Conservation (phyloP, 768 basidiomycete species). For the Coprinopsis marcescibilis region DNA sequence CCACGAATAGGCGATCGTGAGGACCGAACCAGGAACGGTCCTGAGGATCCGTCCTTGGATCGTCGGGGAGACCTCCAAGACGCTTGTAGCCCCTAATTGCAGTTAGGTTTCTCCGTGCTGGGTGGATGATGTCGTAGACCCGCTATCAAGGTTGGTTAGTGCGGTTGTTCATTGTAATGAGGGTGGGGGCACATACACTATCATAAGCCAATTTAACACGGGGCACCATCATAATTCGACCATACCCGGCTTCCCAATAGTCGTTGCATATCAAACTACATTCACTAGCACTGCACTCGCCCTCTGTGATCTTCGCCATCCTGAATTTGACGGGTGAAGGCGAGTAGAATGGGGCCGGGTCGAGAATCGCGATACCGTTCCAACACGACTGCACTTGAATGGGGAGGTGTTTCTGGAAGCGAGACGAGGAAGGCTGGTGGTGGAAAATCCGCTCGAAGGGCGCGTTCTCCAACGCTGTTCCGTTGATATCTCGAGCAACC, state of each 20-base stretch:
- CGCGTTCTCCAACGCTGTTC: conserved; percentile 95
- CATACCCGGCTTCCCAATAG: conserved; percentile 95
- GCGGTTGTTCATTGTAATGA: background rate
- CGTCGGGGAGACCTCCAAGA: conserved; percentile 94
- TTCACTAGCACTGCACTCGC: conserved; percentile 93
- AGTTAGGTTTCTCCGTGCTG: conserved; percentile 83
- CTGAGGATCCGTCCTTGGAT: conserved; percentile 94
- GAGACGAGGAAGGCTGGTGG: conserved; percentile 62
- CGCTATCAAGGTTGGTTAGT: conserved; percentile 39
- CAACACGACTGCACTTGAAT: conserved; percentile 97
- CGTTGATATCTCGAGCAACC: conserved; percentile 98
- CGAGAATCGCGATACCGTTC: conserved; percentile 96
- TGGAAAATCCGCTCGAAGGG: conserved; percentile 95
- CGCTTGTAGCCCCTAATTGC: conserved; percentile 91
- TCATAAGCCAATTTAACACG: conserved; percentile 96
- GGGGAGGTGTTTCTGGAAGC: conserved; percentile 90
- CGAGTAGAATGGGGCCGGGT: conserved; percentile 92
- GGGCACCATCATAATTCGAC: conserved; percentile 96
- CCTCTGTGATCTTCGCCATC: conserved; percentile 85
- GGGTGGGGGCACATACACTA: conserved; percentile 41
- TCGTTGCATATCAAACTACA: conserved; percentile 98
- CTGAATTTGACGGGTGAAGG: conserved; percentile 91
- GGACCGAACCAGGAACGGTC: conserved; percentile 98
- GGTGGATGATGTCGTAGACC: conserved; percentile 95
- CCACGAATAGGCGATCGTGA: conserved; percentile 88